Evolutionary conservation across 1,284 basidiomycete genomes (phyloP), one percentile per base, ranked within the genome.

Genomic region (Boletus hoseneyae): DNA sequence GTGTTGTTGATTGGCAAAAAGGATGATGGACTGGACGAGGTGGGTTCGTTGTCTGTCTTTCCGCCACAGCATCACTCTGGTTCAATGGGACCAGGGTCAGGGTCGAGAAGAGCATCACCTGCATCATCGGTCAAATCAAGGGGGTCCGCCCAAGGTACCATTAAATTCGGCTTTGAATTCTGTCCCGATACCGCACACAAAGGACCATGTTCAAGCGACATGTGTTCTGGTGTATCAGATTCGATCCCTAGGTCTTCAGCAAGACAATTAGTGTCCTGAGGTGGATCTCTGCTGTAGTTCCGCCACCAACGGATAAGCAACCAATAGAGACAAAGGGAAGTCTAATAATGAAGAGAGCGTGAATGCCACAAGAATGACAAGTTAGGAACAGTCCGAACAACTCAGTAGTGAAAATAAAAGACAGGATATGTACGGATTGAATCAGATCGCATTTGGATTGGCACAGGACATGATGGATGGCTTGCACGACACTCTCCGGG

Each of bases 191-290:
- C 34, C 1, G 34, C 34, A 11, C 64, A 65, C 35, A 65, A 41
- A 18, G 64, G 49, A 10, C 60, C 58, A 23, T 47, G 59, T 47
- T 69, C 64, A 34, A 90, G 65, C 16, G 67, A 64, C 21, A 57
- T 51, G 61, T 90, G 87, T 67, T 90, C 88, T 1, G 71, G 50
- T 8, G 83, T 80, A 59, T 91, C 89, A 37, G 73, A 68, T 67
- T 91, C 89, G 50, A 91, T 78, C 4, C 87, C 87, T 12, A 91
- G 76, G 47, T 87, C 82, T 63, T 90, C 88, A 15, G 73, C 75
- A 13, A 91, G 77, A 37, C 69, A 71, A 10, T 66, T 62, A 1
- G 82, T 77, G 39, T 89, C 83, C 62, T 82, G 79, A 36, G 83
- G 82, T 6, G 81, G 63, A 16, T 16, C 16, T 16, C 16, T 16